Evolutionary conservation across 352 stramenopile genomes (phyloP).

Genomic region (Phytophthora sp.): DNA sequence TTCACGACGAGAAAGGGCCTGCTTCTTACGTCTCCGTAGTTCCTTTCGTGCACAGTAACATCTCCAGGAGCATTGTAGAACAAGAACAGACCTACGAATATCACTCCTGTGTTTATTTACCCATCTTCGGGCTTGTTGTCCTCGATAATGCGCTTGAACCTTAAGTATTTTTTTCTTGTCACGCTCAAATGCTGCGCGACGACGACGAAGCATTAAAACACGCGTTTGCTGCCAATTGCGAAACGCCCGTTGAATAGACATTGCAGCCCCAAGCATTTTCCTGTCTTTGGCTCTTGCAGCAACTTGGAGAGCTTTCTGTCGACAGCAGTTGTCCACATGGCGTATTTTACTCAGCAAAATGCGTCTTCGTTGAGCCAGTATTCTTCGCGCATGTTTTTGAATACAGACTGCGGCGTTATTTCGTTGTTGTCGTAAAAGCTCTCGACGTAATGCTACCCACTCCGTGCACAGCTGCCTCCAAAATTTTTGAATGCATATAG

Average conservation of each 20-base stretch:
- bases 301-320: conserved; percentile 12
- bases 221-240: conserved; percentile 43
- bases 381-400: conserved; percentile 43
- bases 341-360: conserved; percentile 49
- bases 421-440: conserved; percentile 41
- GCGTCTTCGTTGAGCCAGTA: conserved; percentile 36
- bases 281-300: conserved; percentile 1
- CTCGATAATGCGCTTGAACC: conserved; percentile 61
- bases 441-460: conserved; percentile 52
- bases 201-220: conserved; percentile 41
- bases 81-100: conserved; percentile 29
- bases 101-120: conserved; percentile 27
- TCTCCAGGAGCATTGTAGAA: conserved; percentile 62
- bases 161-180: conserved; percentile 63
- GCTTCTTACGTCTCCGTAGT: conserved; percentile 2
- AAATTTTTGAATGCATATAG: conserved; percentile 50
- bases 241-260: conserved; percentile 54
- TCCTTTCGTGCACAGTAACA: conserved; percentile 35
- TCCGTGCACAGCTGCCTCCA: conserved; percentile 53
- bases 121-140: conserved; percentile 39
- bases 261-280: conserved; percentile 40
- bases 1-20: conserved; percentile 20
- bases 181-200: conserved; percentile 63
- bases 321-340: conserved; percentile 23
- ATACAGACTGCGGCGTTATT: conserved; percentile 48